A percentile compares a stretch with the other conserved stretches of the same genome.
Evolutionary conservation across 768 basidiomycete species (phyloP).

Genomic region (Amanita muscaria): DNA sequence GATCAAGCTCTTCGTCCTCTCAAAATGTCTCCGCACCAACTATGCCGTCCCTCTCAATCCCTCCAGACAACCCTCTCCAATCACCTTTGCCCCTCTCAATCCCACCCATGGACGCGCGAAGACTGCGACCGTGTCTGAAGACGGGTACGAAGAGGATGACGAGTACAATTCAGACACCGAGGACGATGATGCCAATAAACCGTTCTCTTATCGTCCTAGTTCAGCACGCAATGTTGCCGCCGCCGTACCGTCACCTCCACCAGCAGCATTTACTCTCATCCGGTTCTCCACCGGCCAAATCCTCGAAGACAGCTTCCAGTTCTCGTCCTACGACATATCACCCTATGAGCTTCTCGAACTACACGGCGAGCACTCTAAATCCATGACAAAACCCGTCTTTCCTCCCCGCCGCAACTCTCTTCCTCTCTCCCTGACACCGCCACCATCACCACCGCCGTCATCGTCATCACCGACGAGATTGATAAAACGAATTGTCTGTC

Average conservation of each 20-base stretch:
- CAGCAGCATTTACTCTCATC: constrained; percentile 36
- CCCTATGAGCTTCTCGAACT: constrained; percentile 66
- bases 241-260: not conserved
- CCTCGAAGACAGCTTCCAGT: constrained; percentile 54
- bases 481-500: constrained; percentile 11
- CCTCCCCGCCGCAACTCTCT: not conserved
- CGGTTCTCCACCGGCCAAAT: constrained; percentile 63
- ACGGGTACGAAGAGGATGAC: constrained; percentile 26
- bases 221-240: too few species aligned
- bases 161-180: constrained; percentile 19
- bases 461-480: not conserved
- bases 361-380: constrained; percentile 25
- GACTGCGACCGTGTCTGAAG: not conserved
- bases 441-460: not conserved
- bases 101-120: constrained; percentile 2
- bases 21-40: constrained; percentile 38
- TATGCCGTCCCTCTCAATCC: constrained; percentile 10
- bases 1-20: constrained; percentile 54
- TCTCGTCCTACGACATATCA: constrained; percentile 49
- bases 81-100: constrained; percentile 50
- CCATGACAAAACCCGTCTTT: not conserved
- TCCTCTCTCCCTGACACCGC: too few species aligned
- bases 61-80: constrained; percentile 45
- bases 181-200: constrained; percentile 12
- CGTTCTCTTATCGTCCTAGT: too few species aligned